Percentiles rank a stretch among this genome's conserved stretches.
phyloP scores from a whole-genome alignment of 768 basidiomycete species.

The Sporobolomyces phaffii region DNA sequence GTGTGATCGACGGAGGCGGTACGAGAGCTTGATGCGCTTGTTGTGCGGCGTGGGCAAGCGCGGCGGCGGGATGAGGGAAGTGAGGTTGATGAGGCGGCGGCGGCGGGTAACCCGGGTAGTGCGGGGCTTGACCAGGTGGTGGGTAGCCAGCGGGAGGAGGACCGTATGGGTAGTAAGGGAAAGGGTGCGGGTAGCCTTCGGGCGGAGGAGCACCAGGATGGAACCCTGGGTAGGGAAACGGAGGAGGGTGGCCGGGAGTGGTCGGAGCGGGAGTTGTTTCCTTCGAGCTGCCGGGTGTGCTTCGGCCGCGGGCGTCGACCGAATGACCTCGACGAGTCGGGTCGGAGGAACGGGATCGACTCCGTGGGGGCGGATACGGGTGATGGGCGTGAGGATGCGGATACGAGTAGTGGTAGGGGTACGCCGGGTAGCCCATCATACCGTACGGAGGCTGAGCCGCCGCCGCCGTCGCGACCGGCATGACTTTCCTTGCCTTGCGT shows the following conservation, averaged over 20 bases:
- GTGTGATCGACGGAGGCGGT: constrained; percentile 22
- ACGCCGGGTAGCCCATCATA: constrained; percentile 31
- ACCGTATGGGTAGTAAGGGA: constrained; percentile 31
- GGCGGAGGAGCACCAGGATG: constrained; percentile 18
- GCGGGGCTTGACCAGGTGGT: constrained; percentile 9
- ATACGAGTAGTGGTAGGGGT: constrained; percentile 28
- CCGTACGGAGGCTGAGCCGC: constrained; percentile 15
- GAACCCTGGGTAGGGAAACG: constrained; percentile 19
- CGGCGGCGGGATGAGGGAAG: constrained; percentile 24
- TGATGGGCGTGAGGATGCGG: constrained; percentile 33
- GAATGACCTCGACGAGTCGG: constrained; percentile 20
- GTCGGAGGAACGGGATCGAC: constrained; percentile 28
- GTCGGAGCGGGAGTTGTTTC: constrained; percentile 6
- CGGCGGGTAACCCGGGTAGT: constrained; percentile 21
- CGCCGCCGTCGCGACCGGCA: constrained; percentile 21
- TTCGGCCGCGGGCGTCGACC: constrained; percentile 23
- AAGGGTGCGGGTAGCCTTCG: constrained; percentile 29
- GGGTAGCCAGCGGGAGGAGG: constrained; percentile 23
- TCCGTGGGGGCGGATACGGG: constrained; percentile 33
- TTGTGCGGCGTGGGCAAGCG: constrained; percentile 24
- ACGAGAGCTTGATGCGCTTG: constrained; percentile 6
- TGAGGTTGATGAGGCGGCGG: not conserved
- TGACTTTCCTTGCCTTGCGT: constrained; percentile 33
- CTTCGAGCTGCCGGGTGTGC: constrained; percentile 10
- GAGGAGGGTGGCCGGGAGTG: constrained; percentile 7